Evolutionary conservation across 331 rosid species (phyloP), one percentile per base, ranked within the genome.

Genomic region (Rosa hybrid): DNA sequence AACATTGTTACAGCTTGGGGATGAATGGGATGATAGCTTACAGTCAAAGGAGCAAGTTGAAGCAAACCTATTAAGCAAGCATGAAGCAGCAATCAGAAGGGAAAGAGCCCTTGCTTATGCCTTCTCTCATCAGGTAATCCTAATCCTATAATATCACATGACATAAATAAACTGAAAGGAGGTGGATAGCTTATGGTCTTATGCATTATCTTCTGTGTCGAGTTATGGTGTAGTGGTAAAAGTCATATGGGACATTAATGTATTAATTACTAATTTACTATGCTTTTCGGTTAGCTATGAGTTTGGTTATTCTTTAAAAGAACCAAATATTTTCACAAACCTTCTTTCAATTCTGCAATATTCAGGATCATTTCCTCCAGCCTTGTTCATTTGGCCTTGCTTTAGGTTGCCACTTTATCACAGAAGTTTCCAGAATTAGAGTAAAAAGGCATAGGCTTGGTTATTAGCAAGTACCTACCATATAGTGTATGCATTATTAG

Each of bases 61-160:
- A 84, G 97, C 99, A 60, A 83, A 82, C 84, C 85, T 96, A 50
- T 87, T 93, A 10, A 79, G 90, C 92, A 96, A 93, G 87, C 89
- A 96, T 41, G 99, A 93, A 86, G 99, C 99, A 62, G n/a, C 98
- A 76, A 87, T 87, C 86, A 90, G 98, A 85, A 89, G 99, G 87
- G 99, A 96, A 82, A 93, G 98, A 76, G 99, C 98, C 21, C 80
- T 96, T 69, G 99, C 99, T 72, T 96, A 96, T 86, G 96, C 99
- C 71, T 96, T 96, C 88, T 81, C 91, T 81, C 99, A 96, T 88
- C 99, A 96, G 99, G 99, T 96, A 80, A 80, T 82, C 77, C 48
- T 12, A 78, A 83, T 81, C 48, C 71, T 78, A 62, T 65, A 65
- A 30, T 7, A 34, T 71, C 12, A 34, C 54, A 72, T 74, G 10